A percentile compares a stretch with the other conserved stretches of the same genome.
Conservation (phyloP, 306 rosid species). For the Phaseolus lunatus region DNA sequence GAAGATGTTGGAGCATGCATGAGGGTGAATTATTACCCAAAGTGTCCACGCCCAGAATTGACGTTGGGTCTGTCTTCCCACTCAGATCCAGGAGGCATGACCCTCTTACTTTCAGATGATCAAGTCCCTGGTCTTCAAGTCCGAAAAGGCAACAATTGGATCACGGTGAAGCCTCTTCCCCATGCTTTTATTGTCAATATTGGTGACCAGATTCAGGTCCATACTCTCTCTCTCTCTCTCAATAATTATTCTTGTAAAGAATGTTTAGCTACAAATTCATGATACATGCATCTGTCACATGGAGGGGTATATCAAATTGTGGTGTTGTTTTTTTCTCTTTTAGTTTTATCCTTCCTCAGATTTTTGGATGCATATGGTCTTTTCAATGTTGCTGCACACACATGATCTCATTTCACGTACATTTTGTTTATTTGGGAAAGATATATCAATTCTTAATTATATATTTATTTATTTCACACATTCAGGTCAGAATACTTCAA, state of each 20-base stretch:
- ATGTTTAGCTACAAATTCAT: conserved; percentile 29
- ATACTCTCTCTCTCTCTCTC: background rate
- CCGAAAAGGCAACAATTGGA: conserved; percentile 63
- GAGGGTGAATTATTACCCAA: conserved; percentile 83
- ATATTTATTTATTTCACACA: background rate
- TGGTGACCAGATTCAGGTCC: conserved; percentile 95
- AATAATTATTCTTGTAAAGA: background rate
- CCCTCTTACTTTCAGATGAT: conserved; percentile 69
- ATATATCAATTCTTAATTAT: background rate
- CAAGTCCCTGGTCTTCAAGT: conserved; percentile 83
- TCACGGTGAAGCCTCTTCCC: conserved; percentile 76
- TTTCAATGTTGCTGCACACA: background rate
- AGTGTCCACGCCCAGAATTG: conserved; percentile 81
- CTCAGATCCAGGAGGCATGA: conserved; percentile 92
- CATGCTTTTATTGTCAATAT: conserved; percentile 89
- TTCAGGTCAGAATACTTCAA: background rate
- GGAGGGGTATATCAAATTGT: conserved; percentile 50
- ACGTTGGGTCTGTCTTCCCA: conserved; percentile 87
- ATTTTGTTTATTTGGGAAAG: background rate
- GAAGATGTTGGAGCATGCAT: conserved; percentile 80
- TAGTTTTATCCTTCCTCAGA: background rate
- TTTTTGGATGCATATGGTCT: background rate
- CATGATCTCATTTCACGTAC: background rate
- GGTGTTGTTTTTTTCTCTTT: background rate
- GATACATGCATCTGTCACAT: conserved; percentile 52